Conservation (phyloP, 208 protist genomes). For the Trichomonas tenax region DNA sequence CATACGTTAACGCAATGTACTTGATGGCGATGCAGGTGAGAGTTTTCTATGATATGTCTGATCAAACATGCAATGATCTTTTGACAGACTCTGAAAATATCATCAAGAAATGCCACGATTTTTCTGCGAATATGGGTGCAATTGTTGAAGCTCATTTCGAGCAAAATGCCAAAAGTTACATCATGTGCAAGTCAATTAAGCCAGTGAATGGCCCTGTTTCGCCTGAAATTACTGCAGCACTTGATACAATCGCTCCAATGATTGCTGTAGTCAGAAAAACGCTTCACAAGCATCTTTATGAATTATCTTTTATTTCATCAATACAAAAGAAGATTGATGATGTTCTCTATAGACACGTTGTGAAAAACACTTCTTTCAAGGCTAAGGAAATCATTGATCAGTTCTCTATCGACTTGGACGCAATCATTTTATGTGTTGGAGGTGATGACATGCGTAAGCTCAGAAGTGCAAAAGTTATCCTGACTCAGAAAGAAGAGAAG, state of each 20-base stretch:
- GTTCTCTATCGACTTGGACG: not conserved
- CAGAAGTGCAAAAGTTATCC: not conserved
- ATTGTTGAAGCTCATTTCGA: not conserved
- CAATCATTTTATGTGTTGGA: not conserved
- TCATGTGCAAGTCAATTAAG: not conserved
- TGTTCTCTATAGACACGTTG: not conserved
- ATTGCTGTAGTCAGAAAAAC: not conserved
- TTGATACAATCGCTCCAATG: not conserved
- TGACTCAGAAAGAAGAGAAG: not conserved
- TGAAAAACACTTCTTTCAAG: not conserved
- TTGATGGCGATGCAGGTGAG: not conserved
- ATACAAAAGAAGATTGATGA: not conserved
- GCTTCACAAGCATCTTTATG: not conserved
- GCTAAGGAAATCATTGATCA: not conserved
- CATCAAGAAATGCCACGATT: not conserved
- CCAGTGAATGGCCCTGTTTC: not conserved
- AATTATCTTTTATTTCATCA: not conserved
- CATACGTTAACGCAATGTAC: not conserved
- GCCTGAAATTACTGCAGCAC: not conserved
- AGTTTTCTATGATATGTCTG: not conserved
- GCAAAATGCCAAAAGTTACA: not conserved
- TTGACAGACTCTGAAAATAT: not conserved
- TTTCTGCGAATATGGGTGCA: too few relatives aligned
- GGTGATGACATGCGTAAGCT: not conserved
- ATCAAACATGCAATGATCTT: not conserved